These are phyloP conservation scores for Fomes fomentarius DNA, from an alignment of 1,284 basidiomycete genomes.

Conservation along the genomic window DNA sequence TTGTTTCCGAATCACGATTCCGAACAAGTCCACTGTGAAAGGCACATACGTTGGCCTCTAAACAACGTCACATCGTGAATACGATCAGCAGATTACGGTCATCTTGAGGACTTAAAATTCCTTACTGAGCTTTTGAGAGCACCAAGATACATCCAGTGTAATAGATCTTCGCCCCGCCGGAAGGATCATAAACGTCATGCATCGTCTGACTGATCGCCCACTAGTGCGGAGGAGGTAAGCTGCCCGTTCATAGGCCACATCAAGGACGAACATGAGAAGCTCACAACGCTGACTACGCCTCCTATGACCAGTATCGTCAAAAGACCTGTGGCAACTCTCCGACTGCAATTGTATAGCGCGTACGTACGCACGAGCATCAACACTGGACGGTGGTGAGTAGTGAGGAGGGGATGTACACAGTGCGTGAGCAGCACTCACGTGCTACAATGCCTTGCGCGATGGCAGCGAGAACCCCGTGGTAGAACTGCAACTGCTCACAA, in stretches of 20 bases:
- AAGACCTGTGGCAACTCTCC: neutral
- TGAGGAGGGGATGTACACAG: neutral
- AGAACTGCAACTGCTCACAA: slow-evolving; percentile 8
- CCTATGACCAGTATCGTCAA: neutral
- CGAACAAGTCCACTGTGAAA: no score
- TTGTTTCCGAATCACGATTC: no score
- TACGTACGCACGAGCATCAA: neutral
- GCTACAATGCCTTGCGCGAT: slow-evolving; percentile 9
- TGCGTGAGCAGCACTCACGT: neutral
- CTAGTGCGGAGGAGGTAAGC: neutral
- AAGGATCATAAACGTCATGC: neutral
- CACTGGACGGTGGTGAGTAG: neutral
- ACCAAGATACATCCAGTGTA: neutral
- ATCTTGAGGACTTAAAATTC: neutral
- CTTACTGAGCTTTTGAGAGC: neutral
- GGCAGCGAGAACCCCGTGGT: slow-evolving; percentile 7
- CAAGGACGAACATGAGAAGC: neutral
- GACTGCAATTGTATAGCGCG: neutral
- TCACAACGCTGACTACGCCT: neutral
- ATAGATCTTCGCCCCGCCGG: neutral
- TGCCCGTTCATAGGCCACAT: neutral
- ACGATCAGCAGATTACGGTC: no score
- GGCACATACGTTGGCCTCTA: no score
- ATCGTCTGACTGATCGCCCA: neutral
- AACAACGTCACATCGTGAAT: no score